Percentiles rank a stretch among this genome's conserved stretches.
Conservation (phyloP, 2,329 filamentous ascomycete genomes). For the Eutypa lata region DNA sequence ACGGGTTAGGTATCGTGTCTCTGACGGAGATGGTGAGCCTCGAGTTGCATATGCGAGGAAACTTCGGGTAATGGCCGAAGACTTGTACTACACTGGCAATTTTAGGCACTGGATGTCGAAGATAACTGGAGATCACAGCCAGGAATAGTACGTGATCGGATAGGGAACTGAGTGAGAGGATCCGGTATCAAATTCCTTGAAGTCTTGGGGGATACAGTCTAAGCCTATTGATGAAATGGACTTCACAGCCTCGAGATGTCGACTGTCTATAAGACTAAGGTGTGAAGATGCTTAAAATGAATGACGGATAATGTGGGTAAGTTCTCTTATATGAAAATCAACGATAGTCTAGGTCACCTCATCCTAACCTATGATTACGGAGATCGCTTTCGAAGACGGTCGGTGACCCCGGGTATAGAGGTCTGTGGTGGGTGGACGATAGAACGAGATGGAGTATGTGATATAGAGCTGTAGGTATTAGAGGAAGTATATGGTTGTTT, state of each 20-base stretch:
- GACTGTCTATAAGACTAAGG: not conserved
- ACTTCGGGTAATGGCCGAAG: conserved; percentile 17
- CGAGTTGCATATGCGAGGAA: conserved; percentile 16
- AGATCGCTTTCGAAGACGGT: not conserved
- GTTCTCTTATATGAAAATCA: not conserved
- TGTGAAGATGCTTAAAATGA: not conserved
- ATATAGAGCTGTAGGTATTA: no score
- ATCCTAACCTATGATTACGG: not conserved
- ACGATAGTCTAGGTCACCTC: not conserved
- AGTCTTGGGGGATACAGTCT: no score
- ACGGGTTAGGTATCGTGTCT: conserved; percentile 1
- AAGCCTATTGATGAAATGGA: not conserved
- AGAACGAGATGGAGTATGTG: no score
- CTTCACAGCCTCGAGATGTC: not conserved
- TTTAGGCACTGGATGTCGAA: conserved; percentile 18
- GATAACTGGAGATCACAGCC: conserved; percentile 22
- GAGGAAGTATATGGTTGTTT: no score
- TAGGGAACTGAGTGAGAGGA: conserved; percentile 11
- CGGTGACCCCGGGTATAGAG: not conserved
- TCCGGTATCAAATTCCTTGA: conserved; percentile 8
- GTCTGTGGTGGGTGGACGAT: no score
- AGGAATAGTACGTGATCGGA: conserved; percentile 25
- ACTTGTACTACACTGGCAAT: conserved; percentile 19
- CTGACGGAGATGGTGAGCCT: conserved; percentile 16
- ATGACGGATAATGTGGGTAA: not conserved